Conservation (phyloP, 1,284 basidiomycete genomes). For the Cutaneotrichosporon sp. region DNA sequence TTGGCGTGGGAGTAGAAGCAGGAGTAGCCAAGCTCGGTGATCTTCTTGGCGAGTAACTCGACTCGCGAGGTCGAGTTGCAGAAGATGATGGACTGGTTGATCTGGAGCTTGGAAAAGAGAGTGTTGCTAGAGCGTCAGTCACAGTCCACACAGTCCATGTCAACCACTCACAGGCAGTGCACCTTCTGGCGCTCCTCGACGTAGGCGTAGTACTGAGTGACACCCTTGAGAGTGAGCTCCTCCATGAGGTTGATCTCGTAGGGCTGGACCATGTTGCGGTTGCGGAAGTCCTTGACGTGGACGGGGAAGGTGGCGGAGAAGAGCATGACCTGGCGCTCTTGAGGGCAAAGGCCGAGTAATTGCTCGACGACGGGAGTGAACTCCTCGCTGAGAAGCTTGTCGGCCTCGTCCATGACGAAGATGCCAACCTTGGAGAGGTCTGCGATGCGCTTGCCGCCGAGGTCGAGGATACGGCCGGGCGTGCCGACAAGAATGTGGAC, state of each 20-base stretch:
- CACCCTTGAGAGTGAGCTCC: constrained; percentile 96
- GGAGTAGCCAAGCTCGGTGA: constrained; percentile 98
- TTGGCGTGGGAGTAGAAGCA: constrained; percentile 99
- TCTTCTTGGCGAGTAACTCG: constrained; percentile 97
- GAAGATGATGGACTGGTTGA: constrained; percentile 99
- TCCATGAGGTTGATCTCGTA: constrained; percentile 99
- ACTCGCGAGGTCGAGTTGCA: constrained; percentile 99
- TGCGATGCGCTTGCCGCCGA: constrained; percentile 90
- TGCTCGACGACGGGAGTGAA: constrained; percentile 99
- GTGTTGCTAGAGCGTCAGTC: constrained; percentile 29
- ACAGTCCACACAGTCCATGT: background rate
- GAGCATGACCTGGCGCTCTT: constrained; percentile 93
- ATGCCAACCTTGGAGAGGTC: constrained; percentile 92
- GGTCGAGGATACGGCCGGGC: constrained; percentile 92
- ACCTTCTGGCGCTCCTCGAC: constrained; percentile 99
- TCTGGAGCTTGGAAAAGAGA: constrained; percentile 71
- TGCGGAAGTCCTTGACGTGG: constrained; percentile 99
- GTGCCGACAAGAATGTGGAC: constrained; percentile 98
- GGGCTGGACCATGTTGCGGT: constrained; percentile 95
- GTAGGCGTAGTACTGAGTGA: constrained; percentile 99
- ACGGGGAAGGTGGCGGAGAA: constrained; percentile 99
- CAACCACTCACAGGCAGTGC: constrained; percentile 63
- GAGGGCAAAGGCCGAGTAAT: constrained; percentile 79
- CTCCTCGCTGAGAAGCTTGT: constrained; percentile 96
- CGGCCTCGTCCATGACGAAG: constrained; percentile 99